phyloP scores from a whole-genome alignment of 2,329 filamentous ascomycete species.

The Cadophora sp. region DNA sequence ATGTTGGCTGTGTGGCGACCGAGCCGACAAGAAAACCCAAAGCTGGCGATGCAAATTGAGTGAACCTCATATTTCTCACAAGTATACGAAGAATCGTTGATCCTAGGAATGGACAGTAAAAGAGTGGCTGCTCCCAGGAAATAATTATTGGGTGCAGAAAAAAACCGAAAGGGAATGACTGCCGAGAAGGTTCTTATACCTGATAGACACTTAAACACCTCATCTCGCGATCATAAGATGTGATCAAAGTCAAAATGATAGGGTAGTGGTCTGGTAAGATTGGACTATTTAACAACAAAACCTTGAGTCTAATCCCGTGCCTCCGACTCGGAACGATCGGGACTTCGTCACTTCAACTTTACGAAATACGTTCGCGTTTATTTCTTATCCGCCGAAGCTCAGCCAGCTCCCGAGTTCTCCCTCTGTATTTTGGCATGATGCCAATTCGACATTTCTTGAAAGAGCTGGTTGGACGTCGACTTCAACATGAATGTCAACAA shows the following conservation, averaged over 20 bases:
- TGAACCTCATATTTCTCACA: background rate
- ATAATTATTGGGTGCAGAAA: background rate
- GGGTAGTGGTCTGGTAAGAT: background rate
- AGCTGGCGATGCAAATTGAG: conserved; percentile 3
- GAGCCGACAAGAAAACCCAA: background rate
- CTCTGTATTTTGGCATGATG: background rate
- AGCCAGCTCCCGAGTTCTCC: background rate
- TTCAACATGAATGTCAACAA: background rate
- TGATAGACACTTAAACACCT: background rate
- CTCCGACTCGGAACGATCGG: background rate
- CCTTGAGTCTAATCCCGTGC: conserved; percentile 2
- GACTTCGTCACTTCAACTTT: background rate
- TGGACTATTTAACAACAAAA: background rate
- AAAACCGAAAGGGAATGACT: background rate
- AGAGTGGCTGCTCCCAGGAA: background rate
- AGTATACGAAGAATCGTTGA: background rate
- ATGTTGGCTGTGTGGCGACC: background rate
- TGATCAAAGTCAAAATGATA: background rate
- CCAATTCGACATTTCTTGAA: background rate
- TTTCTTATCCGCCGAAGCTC: too few relatives aligned
- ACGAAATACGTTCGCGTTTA: background rate
- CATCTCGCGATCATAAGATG: background rate
- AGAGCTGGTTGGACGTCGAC: background rate
- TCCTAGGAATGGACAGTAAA: background rate
- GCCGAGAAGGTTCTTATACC: background rate